Evolutionary conservation across 2,329 filamentous ascomycete species (phyloP).

Genomic region (Penicillium sp.): DNA sequence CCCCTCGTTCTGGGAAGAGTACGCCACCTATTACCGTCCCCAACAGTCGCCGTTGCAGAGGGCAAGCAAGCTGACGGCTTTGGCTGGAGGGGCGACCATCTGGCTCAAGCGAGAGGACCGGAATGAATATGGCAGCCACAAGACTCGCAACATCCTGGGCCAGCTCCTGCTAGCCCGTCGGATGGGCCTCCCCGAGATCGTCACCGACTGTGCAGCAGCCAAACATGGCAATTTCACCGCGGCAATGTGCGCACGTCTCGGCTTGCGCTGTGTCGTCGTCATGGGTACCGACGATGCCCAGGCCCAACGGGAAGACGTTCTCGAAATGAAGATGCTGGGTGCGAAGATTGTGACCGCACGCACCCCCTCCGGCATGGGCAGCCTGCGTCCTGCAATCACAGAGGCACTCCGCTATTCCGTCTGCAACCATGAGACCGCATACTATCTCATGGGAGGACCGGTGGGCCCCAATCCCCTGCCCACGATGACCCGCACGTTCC

Average conservation of each 20-base stretch:
- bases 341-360: constrained; percentile 24
- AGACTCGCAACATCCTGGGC: constrained; percentile 24
- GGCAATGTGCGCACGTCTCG: constrained; percentile 23
- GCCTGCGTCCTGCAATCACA: constrained; percentile 26
- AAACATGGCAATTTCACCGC: constrained; percentile 26
- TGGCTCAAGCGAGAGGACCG: constrained; percentile 28
- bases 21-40: constrained; percentile 19
- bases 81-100: constrained; percentile 22
- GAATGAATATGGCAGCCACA: constrained; percentile 26
- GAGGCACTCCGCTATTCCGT: constrained; percentile 28
- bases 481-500: constrained; percentile 26
- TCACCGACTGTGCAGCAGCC: constrained; percentile 26
- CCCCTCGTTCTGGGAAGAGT: constrained; percentile 28
- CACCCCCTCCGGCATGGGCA: constrained; percentile 23
- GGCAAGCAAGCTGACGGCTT: constrained; percentile 18
- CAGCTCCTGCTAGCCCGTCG: constrained; percentile 23
- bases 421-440: constrained; percentile 24
- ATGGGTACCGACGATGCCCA: constrained; percentile 25
- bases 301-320: constrained; percentile 21
- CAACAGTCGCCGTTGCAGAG: constrained; percentile 18
- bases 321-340: constrained; percentile 23
- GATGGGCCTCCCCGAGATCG: constrained; percentile 24
- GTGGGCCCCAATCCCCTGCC: constrained; percentile 24
- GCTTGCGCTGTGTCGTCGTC: constrained; percentile 20
- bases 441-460: constrained; percentile 27